These are phyloP conservation scores for Sclerotinia subarctica DNA, from an alignment of 2,329 filamentous ascomycete species.

Conservation along the genomic window DNA sequence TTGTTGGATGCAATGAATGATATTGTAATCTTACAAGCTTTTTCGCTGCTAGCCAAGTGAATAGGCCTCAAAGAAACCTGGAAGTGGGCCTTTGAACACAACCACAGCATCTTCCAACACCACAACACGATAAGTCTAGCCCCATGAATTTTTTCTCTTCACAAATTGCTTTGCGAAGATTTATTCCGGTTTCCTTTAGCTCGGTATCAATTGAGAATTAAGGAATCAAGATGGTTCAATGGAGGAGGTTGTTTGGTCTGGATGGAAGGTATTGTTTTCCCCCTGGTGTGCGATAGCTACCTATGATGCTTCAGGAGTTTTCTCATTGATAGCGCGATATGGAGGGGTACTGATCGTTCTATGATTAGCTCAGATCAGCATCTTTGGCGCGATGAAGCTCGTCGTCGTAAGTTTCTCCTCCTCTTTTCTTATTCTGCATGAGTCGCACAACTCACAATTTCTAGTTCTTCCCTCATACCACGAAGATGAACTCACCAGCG, in stretches of 20 bases:
- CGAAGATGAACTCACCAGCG: conserved; percentile 57
- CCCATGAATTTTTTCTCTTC: not conserved
- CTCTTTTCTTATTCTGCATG: not conserved
- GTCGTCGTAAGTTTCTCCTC: conserved; percentile 28
- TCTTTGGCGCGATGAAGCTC: conserved; percentile 35
- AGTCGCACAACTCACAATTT: not conserved
- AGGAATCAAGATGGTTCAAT: conserved; percentile 34
- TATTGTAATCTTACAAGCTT: no score
- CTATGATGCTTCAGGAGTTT: not conserved
- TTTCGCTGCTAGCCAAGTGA: conserved; percentile 4
- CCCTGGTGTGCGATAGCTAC: conserved; percentile 4
- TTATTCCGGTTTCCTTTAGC: not conserved
- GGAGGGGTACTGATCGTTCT: not conserved
- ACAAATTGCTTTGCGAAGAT: not conserved
- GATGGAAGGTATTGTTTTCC: conserved; percentile 30
- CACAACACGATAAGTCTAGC: not conserved
- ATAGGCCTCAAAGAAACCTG: not conserved
- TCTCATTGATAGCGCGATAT: not conserved
- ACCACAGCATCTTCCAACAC: not conserved
- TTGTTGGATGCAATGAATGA: not conserved
- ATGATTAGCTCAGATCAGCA: conserved; percentile 26
- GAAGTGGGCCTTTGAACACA: not conserved
- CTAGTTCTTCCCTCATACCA: conserved; percentile 64
- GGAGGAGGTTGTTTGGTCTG: conserved; percentile 37
- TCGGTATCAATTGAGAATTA: not conserved